Evolutionary conservation across 805 yeast species (phyloP), one percentile per base, ranked within the genome.

Genomic region (Spathaspora arborariae): DNA sequence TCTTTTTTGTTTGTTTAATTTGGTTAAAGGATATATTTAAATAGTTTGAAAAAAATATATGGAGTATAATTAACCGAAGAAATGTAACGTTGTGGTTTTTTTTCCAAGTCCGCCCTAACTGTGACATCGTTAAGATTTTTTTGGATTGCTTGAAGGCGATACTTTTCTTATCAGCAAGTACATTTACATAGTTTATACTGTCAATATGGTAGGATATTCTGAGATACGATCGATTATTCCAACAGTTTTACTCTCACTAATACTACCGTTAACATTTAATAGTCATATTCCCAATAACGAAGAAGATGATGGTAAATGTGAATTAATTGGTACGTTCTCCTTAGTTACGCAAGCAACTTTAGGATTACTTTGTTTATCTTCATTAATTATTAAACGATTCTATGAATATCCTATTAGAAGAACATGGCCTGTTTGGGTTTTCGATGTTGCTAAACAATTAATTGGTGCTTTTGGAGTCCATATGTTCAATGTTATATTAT

Each of bases 401-500:
- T 79, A 82, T 50, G 99, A 92, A 58, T 78, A 77, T 50, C 97
- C 97, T 1, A 63, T 74, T 39, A 76, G 90, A 53, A 73, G 99
- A 51, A 91, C 95, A 3, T 81, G 96, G 88, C 76, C 78, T 54
- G 83, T 91, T 10, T 92, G 98, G 98, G 58, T 78, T 15, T 91
- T 80, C 58, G 99, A 92, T 61, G 96, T 92, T 1, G 79, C 88
- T 15, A 92, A 94, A 59, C 99, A 92, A 62, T 75, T 92, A 0
- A 67, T 88, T 19, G 99, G 98, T 0, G 89, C 98, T 0, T 63
- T 87, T 21, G 88, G 91, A 1, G 78, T 92, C 1, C 99, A 92
- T 61, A 70, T 85, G 7, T 68, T 91, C 58, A 92, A 92, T 56
- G 74, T 92, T 8, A 63, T 80, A 11, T 68, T 88, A 39, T 85